A percentile compares a stretch with the other conserved stretches of the same genome.
phyloP scores from a whole-genome alignment of 257 asterid genomes.

The Solanum megistacrolobum region DNA sequence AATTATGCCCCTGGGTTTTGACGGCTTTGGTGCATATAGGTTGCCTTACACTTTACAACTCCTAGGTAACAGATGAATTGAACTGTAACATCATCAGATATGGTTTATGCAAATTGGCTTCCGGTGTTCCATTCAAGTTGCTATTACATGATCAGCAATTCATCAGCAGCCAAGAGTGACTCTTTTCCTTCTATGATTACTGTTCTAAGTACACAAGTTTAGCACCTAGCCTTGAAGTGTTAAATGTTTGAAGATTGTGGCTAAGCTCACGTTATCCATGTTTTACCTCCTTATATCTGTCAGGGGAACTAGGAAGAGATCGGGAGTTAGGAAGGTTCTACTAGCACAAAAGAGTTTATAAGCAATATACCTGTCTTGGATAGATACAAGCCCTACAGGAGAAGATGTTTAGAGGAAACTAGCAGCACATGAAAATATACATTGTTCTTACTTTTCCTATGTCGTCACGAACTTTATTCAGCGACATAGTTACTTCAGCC shows the following conservation, averaged over 20 bases:
- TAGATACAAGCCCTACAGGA: background rate
- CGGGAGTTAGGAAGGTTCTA: background rate
- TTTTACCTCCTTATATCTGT: background rate
- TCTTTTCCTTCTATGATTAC: background rate
- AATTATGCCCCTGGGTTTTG: background rate
- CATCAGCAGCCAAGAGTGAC: background rate
- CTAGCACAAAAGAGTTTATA: background rate
- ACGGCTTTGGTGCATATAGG: background rate
- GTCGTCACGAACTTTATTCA: conserved; percentile 66
- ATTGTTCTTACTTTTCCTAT: conserved; percentile 51
- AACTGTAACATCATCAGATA: background rate
- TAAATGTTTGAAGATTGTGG: background rate
- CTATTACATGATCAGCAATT: background rate
- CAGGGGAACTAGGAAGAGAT: background rate
- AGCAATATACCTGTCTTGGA: background rate
- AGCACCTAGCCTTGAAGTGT: background rate
- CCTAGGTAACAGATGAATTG: background rate
- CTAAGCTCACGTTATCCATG: background rate
- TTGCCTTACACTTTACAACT: background rate
- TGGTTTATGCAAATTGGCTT: background rate
- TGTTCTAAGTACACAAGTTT: background rate
- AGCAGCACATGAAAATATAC: background rate
- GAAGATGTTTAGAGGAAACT: background rate
- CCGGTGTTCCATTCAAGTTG: background rate
- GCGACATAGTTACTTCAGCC: conserved; percentile 52